These are phyloP conservation scores for Dictyostelium discoideum DNA, from an alignment of 78 protist genomes.

Conservation along the genomic window dicty_2.7 NC_007090.3:3133001-3133500, in stretches of 20 bases:
- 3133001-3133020: conserved; percentile 9
- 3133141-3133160: neutral
- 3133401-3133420: neutral
- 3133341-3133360: conserved; percentile 35
- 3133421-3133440: neutral
- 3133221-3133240: neutral
- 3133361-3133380: conserved; percentile 34
- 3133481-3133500: neutral
- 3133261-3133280: neutral
- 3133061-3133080: neutral
- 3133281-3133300: conserved; percentile 49
- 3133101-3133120: neutral
- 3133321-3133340: conserved; percentile 29
- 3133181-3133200: neutral
- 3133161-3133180: neutral
- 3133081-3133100: neutral
- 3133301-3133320: neutral
- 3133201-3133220: neutral
- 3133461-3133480: neutral
- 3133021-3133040: neutral
- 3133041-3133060: neutral
- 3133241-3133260: conserved; percentile 13
- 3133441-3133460: neutral
- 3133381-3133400: neutral
- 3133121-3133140: neutral